These are phyloP conservation scores for Periconia sp. DNA, from an alignment of 2,329 filamentous ascomycete genomes.

Conservation along the genomic window DNA sequence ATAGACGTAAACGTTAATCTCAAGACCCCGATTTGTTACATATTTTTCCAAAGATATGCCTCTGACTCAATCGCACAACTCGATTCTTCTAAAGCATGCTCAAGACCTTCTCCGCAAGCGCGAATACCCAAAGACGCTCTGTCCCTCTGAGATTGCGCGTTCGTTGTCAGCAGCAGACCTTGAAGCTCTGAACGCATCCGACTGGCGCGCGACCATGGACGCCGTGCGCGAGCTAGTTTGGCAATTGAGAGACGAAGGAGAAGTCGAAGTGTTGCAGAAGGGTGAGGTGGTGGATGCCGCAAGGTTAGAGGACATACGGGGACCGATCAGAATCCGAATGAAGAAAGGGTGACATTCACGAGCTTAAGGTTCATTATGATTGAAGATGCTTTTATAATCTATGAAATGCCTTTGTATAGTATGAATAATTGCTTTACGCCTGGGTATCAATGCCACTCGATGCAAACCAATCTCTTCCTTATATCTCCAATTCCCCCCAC, in stretches of 20 bases:
- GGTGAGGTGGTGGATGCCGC: conserved; percentile 48
- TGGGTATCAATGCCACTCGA: conserved; percentile 11
- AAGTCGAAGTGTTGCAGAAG: conserved; percentile 58
- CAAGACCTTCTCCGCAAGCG: conserved; percentile 41
- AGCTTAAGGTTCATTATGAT: no score
- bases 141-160: conserved; percentile 59
- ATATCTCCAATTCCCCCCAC: background rate
- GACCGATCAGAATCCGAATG: conserved; percentile 54
- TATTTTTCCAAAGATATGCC: no score
- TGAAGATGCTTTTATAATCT: background rate
- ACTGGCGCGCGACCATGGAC: conserved; percentile 58
- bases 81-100: no score
- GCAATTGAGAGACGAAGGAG: conserved; percentile 47
- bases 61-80: no score
- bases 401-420: no score
- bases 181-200: conserved; percentile 19
- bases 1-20: no score
- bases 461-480: no score
- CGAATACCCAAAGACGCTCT: conserved; percentile 57
- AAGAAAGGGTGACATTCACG: conserved; percentile 1
- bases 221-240: conserved; percentile 50
- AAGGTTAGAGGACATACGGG: conserved; percentile 47
- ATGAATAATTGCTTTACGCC: no score
- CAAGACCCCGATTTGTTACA: no score
- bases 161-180: conserved; percentile 52